Conservation (phyloP, 371 early-diverging fungal species). For the Apophysomyces trapeziformis region DNA sequence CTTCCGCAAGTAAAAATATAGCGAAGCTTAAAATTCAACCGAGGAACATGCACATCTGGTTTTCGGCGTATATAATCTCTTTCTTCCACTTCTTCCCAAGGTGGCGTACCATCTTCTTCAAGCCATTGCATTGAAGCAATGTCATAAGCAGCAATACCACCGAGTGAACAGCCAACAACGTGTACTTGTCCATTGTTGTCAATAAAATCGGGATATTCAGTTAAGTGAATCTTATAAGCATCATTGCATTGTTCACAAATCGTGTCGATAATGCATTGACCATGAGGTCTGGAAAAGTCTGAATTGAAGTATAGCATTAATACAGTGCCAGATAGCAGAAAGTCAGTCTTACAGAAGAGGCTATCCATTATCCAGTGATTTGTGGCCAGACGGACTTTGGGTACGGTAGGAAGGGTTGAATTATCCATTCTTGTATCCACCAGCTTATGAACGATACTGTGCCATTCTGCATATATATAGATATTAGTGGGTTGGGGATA, state of each 20-base stretch:
- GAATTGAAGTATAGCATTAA: constrained; percentile 6
- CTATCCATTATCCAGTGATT: constrained; percentile 53
- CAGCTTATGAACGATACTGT: constrained; percentile 57
- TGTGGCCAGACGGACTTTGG: constrained; percentile 54
- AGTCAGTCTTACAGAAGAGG: constrained; percentile 42
- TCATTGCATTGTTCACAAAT: constrained; percentile 61
- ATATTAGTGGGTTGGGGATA: constrained; percentile 5
- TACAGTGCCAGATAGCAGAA: constrained; percentile 20
- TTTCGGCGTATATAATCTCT: constrained; percentile 9
- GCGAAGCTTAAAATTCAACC: constrained; percentile 42
- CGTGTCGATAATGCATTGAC: constrained; percentile 54
- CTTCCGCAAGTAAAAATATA: constrained; percentile 63
- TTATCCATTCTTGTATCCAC: constrained; percentile 49
- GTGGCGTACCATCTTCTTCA: constrained; percentile 33
- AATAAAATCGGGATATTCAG: constrained; percentile 54
- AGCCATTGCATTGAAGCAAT: constrained; percentile 54
- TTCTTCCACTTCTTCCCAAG: constrained; percentile 20
- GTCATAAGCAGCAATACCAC: constrained; percentile 70
- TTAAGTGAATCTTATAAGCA: constrained; percentile 49
- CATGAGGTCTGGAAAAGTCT: constrained; percentile 58
- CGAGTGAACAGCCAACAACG: constrained; percentile 66
- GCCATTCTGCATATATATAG: constrained; percentile 55
- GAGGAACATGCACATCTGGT: constrained; percentile 27
- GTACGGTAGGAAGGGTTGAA: constrained; percentile 46
- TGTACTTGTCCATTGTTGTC: constrained; percentile 55